Conservation (phyloP, 441 rosid species). For the Mallotus repandus region DNA sequence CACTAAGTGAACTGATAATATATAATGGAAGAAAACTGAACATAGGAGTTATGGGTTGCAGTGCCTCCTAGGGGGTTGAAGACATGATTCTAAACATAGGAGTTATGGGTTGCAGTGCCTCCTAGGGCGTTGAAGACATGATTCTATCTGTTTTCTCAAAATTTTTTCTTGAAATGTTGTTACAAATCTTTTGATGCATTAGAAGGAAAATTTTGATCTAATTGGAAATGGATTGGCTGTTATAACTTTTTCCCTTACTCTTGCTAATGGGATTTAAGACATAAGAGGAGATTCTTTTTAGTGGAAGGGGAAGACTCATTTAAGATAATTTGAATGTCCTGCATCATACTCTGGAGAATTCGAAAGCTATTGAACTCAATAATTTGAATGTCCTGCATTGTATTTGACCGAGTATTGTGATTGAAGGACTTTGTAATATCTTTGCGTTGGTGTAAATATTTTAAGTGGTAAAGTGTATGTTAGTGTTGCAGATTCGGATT, state of each 20-base stretch:
- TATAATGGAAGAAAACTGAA: background rate
- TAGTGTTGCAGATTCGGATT: background rate
- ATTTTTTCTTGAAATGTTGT: background rate
- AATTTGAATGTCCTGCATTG: background rate
- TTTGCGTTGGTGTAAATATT: background rate
- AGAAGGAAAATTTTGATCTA: background rate
- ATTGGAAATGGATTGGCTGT: background rate
- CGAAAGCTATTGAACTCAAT: background rate
- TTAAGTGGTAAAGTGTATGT: background rate
- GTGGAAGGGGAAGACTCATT: background rate
- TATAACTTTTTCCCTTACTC: background rate
- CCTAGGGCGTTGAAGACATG: background rate
- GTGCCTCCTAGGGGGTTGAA: background rate
- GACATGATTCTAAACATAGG: background rate
- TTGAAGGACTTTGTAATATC: background rate
- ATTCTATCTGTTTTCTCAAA: background rate
- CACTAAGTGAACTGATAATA: background rate
- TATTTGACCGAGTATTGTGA: background rate
- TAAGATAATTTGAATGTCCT: background rate
- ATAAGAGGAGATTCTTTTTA: background rate
- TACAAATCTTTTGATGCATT: background rate
- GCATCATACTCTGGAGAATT: background rate
- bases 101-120: background rate
- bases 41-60: background rate
- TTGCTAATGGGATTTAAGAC: background rate